Percentiles rank a stretch among this genome's conserved stretches.
phyloP scores from a whole-genome alignment of 768 basidiomycete species.

The Paxillus involutus region DNA sequence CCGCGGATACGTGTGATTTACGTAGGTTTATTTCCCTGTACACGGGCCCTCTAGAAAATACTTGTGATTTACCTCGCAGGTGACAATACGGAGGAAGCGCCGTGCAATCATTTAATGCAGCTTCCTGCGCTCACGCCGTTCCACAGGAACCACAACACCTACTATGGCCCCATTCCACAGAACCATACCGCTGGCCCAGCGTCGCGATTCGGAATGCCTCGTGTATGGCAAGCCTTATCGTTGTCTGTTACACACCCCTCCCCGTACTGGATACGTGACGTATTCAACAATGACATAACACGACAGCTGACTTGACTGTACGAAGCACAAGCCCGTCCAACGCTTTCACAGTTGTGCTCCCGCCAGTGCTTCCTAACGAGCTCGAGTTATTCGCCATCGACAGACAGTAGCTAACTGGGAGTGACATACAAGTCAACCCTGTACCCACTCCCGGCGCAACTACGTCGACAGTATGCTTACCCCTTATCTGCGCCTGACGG shows the following conservation, averaged over 20 bases:
- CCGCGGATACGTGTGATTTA: conserved; percentile 54
- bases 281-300: conserved; percentile 9
- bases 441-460: conserved; percentile 64
- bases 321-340: conserved; percentile 65
- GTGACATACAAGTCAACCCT: conserved; percentile 68
- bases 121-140: conserved; percentile 77
- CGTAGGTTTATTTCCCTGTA: conserved; percentile 1
- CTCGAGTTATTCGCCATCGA: conserved; percentile 58
- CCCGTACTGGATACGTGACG: conserved; percentile 66
- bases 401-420: conserved; percentile 66
- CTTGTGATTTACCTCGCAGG: conserved; percentile 29
- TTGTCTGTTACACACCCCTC: conserved; percentile 62
- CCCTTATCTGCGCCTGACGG: background rate
- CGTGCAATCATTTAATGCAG: conserved; percentile 81
- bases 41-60: background rate
- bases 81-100: conserved; percentile 71
- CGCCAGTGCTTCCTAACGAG: conserved; percentile 66
- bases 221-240: conserved; percentile 51
- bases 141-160: conserved; percentile 73
- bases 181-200: conserved; percentile 74
- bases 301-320: conserved; percentile 42
- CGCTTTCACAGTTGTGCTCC: conserved; percentile 56
- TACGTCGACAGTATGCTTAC: conserved; percentile 52
- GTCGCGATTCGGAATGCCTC: conserved; percentile 72
- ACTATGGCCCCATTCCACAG: conserved; percentile 73